phyloP scores from a whole-genome alignment of 768 basidiomycete species.

The Termitomyces sp. region DNA sequence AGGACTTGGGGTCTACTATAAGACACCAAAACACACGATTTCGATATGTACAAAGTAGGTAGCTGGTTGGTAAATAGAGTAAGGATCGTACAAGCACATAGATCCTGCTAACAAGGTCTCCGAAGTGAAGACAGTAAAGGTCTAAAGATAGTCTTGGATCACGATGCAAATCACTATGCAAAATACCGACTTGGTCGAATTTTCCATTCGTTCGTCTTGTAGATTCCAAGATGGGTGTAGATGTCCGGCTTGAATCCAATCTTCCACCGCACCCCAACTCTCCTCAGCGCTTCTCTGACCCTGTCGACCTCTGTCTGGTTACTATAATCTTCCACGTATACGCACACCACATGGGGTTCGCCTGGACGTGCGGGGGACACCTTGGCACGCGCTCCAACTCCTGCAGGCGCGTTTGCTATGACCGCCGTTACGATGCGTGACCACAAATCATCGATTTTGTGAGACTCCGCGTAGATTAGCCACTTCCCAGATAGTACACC shows the following conservation, averaged over 20 bases:
- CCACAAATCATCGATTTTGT: constrained; percentile 30
- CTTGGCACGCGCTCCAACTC: constrained; percentile 22
- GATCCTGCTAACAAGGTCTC: too few relatives aligned
- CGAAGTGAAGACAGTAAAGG: background rate
- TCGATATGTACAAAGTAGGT: background rate
- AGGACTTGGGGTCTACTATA: too few relatives aligned
- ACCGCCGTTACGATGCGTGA: constrained; percentile 21
- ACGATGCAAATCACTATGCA: background rate
- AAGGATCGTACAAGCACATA: too few relatives aligned
- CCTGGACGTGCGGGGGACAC: constrained; percentile 26
- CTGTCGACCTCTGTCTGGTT: constrained; percentile 20
- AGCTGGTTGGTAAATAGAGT: background rate
- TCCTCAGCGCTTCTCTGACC: constrained; percentile 27
- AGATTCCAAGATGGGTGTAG: constrained; percentile 32
- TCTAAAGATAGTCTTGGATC: background rate
- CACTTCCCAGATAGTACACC: constrained; percentile 30
- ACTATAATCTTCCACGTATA: constrained; percentile 26
- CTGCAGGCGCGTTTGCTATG: constrained; percentile 7
- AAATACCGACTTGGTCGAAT: constrained; percentile 27
- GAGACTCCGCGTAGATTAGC: constrained; percentile 27
- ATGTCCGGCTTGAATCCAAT: constrained; percentile 36
- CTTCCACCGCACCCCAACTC: constrained; percentile 27
- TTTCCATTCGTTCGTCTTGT: constrained; percentile 28
- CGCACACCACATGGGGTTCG: constrained; percentile 29
- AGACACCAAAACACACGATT: background rate